Evolutionary conservation across 1,284 basidiomycete genomes (phyloP).

Genomic region (Caloboletus inedulis): DNA sequence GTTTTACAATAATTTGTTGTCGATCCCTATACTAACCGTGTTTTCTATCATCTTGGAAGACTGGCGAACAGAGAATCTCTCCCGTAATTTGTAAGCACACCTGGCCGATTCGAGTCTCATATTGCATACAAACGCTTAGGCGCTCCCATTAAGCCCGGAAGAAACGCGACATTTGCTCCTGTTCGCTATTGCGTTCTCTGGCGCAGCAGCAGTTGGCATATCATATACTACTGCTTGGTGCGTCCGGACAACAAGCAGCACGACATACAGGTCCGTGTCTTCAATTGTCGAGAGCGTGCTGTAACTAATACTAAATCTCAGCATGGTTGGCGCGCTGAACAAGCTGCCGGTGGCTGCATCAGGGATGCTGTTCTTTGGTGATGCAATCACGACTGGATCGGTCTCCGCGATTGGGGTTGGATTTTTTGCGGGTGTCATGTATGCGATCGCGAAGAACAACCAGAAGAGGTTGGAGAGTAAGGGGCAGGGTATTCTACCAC

Average conservation of each 20-base stretch:
- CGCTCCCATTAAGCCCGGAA: slow-evolving; percentile 58
- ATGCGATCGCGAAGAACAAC: slow-evolving; percentile 88
- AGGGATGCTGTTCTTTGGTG: slow-evolving; percentile 95
- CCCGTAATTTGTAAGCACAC: slow-evolving; percentile 79
- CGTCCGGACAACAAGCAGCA: slow-evolving; percentile 92
- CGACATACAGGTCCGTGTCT: slow-evolving; percentile 80
- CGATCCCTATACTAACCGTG: slow-evolving; percentile 84
- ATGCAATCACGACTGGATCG: slow-evolving; percentile 82
- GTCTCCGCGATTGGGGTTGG: slow-evolving; percentile 87
- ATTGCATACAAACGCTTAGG: slow-evolving; percentile 6
- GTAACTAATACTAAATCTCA: slow-evolving; percentile 34
- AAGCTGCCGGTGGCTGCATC: slow-evolving; percentile 97
- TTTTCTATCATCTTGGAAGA: slow-evolving; percentile 88
- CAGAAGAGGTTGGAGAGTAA: slow-evolving; percentile 68
- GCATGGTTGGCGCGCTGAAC: slow-evolving; percentile 98
- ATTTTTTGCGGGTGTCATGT: slow-evolving; percentile 89
- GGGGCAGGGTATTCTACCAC: slow-evolving; percentile 54
- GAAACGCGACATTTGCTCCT: slow-evolving; percentile 80
- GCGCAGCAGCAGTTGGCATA: slow-evolving; percentile 95
- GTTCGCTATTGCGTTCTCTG: slow-evolving; percentile 91
- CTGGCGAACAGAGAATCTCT: slow-evolving; percentile 81
- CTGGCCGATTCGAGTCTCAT: not conserved
- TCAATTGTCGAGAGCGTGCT: not conserved
- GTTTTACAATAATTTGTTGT: slow-evolving; percentile 99
- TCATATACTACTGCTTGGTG: slow-evolving; percentile 99